Conservation (phyloP, 2,329 filamentous ascomycete genomes). For the Magnaporthiopsis incrustans region DNA sequence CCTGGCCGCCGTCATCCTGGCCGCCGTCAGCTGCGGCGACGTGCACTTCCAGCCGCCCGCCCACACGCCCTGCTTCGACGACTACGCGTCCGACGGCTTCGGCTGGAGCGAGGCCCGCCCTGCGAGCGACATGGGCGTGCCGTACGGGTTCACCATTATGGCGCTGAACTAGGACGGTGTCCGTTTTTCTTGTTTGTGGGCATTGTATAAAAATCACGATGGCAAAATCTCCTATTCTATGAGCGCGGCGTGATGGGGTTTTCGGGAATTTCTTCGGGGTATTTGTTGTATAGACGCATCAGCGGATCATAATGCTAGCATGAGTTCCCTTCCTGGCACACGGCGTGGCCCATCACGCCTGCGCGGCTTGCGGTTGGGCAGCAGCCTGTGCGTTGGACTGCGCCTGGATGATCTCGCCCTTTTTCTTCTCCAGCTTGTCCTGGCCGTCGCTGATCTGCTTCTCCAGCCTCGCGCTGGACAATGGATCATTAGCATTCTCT, state of each 20-base stretch:
- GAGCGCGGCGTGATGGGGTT: neutral
- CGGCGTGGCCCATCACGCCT: conserved; percentile 17
- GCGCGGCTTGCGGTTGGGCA: conserved; percentile 17
- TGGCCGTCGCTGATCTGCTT: conserved; percentile 46
- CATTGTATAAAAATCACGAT: neutral
- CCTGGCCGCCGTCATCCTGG: conserved; percentile 24
- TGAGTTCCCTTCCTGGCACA: neutral
- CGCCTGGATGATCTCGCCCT: conserved; percentile 49
- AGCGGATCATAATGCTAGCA: neutral
- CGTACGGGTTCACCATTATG: conserved; percentile 30
- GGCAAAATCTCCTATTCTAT: neutral
- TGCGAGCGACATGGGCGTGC: conserved; percentile 27
- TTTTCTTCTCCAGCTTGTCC: conserved; percentile 50
- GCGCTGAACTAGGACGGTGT: conserved; percentile 24
- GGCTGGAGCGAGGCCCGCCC: conserved; percentile 20
- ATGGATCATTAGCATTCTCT: conserved; percentile 16
- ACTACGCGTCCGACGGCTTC: conserved; percentile 18
- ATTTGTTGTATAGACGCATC: neutral
- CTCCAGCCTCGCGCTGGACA: conserved; percentile 30
- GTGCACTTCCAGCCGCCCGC: conserved; percentile 12
- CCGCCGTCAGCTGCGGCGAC: conserved; percentile 18
- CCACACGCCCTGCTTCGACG: conserved; percentile 15
- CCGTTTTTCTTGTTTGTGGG: neutral
- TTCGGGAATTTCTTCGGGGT: neutral
- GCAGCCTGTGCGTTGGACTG: conserved; percentile 41